These are phyloP conservation scores for Leucogyrophana mollusca DNA, from an alignment of 768 basidiomycete genomes.

Conservation along the genomic window DNA sequence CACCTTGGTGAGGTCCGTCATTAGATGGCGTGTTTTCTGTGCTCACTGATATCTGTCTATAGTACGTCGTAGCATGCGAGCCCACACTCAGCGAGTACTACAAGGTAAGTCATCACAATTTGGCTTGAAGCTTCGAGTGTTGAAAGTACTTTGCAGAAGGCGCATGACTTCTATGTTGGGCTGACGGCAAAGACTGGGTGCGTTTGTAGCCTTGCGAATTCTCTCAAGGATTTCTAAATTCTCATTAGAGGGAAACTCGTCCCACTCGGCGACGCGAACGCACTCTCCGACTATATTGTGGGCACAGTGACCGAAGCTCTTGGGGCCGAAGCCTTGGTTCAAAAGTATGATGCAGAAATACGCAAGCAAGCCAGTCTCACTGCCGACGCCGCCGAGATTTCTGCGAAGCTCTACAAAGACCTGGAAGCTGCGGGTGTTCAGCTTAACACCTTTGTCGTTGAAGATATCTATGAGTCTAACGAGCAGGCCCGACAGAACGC, in stretches of 20 bases:
- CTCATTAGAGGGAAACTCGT: too few species aligned
- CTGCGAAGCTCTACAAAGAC: not conserved
- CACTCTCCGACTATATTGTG: constrained; percentile 1
- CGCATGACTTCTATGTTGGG: constrained; percentile 2
- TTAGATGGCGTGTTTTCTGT: constrained; percentile 2
- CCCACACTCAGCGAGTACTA: constrained; percentile 13
- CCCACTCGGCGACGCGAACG: not conserved
- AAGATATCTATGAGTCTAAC: not conserved
- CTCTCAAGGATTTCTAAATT: not conserved
- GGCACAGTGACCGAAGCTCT: constrained; percentile 1
- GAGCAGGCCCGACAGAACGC: not conserved
- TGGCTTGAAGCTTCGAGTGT: not conserved
- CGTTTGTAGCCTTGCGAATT: not conserved
- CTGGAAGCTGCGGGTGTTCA: not conserved
- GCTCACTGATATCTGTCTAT: constrained; percentile 2
- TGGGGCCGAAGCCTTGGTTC: not conserved
- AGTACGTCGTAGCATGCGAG: constrained; percentile 63
- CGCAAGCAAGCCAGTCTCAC: not conserved
- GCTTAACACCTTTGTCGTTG: not conserved
- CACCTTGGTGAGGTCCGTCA: constrained; percentile 38
- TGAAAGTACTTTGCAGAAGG: not conserved
- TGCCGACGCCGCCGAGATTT: not conserved
- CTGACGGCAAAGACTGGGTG: constrained; percentile 3
- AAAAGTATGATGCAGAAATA: not conserved
- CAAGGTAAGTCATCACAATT: constrained; percentile 2